phyloP scores from a whole-genome alignment of 148 eudicot species.

The Camellia japonica region DNA sequence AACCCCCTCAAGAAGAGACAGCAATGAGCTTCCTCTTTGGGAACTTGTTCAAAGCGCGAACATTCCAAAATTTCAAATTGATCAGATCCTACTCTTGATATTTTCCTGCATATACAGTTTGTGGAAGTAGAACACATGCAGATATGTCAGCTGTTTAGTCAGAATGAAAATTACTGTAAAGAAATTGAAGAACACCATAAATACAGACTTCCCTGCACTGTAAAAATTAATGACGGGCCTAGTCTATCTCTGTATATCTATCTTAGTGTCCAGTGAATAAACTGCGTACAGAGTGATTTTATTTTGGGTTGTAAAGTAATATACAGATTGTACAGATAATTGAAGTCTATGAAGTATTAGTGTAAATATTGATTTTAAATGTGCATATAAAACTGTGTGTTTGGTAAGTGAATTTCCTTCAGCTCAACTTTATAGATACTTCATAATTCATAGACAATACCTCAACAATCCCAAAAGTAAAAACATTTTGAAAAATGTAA shows the following conservation, averaged over 20 bases:
- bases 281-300: not conserved
- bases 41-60: conserved; percentile 50
- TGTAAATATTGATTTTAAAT: not conserved
- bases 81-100: conserved; percentile 26
- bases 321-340: conserved; percentile 10
- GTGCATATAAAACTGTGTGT: not conserved
- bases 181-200: conserved; percentile 6
- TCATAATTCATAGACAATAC: too few species aligned
- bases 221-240: not conserved
- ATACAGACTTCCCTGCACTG: conserved; percentile 16
- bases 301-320: conserved; percentile 1
- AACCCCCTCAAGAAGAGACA: conserved; percentile 55
- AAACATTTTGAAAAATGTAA: too few species aligned
- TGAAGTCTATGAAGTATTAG: not conserved
- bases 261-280: conserved; percentile 4
- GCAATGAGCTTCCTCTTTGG: conserved; percentile 60
- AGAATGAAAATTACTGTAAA: not conserved
- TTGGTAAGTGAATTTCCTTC: too few species aligned
- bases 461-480: too few species aligned
- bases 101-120: not conserved
- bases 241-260: not conserved
- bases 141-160: not conserved
- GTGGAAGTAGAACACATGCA: not conserved
- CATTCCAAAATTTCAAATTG: conserved; percentile 26
- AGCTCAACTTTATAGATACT: too few species aligned